These are phyloP conservation scores for Diaporthe sp. DNA, from an alignment of 2,329 filamentous ascomycete genomes.

Conservation along the genomic window DNA sequence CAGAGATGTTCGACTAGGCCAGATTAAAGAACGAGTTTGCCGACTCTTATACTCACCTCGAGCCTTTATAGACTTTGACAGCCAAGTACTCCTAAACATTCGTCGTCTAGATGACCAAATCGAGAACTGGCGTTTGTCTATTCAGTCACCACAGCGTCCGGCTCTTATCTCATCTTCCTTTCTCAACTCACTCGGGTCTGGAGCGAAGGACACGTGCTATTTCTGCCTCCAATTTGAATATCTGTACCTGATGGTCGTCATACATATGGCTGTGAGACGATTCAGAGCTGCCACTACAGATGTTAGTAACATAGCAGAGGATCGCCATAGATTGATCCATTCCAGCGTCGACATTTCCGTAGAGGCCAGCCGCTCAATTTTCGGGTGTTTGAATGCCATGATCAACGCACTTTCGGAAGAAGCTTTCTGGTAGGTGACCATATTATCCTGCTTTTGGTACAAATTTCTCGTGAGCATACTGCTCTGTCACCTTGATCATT, in stretches of 20 bases:
- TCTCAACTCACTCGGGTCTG: not conserved
- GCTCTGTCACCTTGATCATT: not conserved
- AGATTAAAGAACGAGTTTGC: not conserved
- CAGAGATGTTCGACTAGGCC: not conserved
- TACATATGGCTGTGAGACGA: conserved; percentile 17
- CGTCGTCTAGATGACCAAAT: conserved; percentile 16
- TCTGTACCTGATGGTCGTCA: conserved; percentile 8
- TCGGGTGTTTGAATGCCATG: not conserved
- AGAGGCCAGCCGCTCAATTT: not conserved
- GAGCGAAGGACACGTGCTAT: not conserved
- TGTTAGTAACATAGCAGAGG: not conserved
- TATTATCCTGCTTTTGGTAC: not conserved
- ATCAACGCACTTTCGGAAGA: not conserved
- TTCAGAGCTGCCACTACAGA: not conserved
- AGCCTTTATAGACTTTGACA: conserved; percentile 1
- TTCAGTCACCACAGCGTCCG: not conserved
- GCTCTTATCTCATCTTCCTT: conserved; percentile 1
- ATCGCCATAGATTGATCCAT: conserved; percentile 8
- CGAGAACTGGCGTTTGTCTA: conserved; percentile 8
- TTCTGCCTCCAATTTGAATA: conserved; percentile 1
- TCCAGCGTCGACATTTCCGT: conserved; percentile 21
- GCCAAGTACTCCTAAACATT: conserved; percentile 1
- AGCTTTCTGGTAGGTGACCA: conserved; percentile 3
- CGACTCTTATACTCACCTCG: conserved; percentile 3
- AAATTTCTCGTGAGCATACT: too few species aligned